Base-by-base conservation (phyloP, 441 rosid species). In the Adansonia gregorii region DNA sequence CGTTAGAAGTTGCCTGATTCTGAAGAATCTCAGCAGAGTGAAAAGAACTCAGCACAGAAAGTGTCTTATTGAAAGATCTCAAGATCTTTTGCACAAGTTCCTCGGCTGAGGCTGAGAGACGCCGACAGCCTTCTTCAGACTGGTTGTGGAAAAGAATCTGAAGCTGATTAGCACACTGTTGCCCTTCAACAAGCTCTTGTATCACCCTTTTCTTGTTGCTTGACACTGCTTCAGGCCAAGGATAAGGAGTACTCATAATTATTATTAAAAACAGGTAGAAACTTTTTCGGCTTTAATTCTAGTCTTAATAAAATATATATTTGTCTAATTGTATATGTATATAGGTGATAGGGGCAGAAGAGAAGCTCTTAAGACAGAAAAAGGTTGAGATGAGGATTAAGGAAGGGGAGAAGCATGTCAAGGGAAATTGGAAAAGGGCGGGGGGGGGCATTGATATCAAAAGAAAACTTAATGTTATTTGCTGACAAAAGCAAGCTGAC, bases 11-110 rank as follows among this genome's bases (percentile, higher is more conserved):
- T 15, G 77, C 78, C 60, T 61, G 81, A 69, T 59, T 77, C 45
- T 77, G 78, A 10, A 78, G 77, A 48, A 65, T 24, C 46, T 72
- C 72, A 15, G 64, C 60, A 6, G 64, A 73, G 4, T 78, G 82
- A 72, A 31, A 51, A 46, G 83, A 74, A 12, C 78, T 67, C 8
- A 91, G 77, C 4, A 79, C 75, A 19, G 89, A 79, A 19, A 94
- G 78, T 73, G 91, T 76, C n/a, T 86, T 20, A 35, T 79, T 41
- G 71, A 93, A 89, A 72, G 94, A 89, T 46, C 56, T 69, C 87
- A 87, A 69, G 91, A 93, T 88, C 88, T 86, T 84, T 65, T 11
- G 54, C 1, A 79, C 15, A 58, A 90, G 86, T n/a, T 88, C 88
- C 56, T 15, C 48, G 56, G 76, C 78, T 3, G 82, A 72, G 45